phyloP scores from a whole-genome alignment of 1,139 yeast genomes.

The Nakaseomyces bracarensis region DNA sequence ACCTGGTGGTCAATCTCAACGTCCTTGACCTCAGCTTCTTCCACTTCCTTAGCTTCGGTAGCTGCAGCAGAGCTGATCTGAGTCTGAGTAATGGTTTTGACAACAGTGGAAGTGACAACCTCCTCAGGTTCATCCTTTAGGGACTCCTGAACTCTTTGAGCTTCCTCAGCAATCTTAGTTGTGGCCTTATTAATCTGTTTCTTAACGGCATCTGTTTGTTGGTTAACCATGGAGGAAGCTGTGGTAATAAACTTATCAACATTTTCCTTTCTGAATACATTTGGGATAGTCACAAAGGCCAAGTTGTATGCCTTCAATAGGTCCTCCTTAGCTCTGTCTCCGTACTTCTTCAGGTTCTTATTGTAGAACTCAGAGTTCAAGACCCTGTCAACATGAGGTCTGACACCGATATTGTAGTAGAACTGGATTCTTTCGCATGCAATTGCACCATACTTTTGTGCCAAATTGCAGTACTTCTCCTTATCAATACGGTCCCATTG shows the following conservation, averaged over 20 bases:
- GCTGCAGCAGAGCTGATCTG: not conserved
- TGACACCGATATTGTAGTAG: constrained; percentile 13
- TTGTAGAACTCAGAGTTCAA: constrained; percentile 9
- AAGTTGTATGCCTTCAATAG: constrained; percentile 3
- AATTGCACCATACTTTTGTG: not conserved
- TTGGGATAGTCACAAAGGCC: constrained; percentile 2
- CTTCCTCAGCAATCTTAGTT: not conserved
- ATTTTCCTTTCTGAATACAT: constrained; percentile 2
- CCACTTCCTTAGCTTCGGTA: not conserved
- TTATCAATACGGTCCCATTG: constrained; percentile 7
- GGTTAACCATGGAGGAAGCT: not conserved
- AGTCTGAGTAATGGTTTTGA: not conserved
- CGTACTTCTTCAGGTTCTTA: constrained; percentile 5
- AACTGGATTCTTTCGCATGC: constrained; percentile 9
- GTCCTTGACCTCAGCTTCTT: constrained; percentile 11
- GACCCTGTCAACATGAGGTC: constrained; percentile 10
- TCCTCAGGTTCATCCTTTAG: constrained; percentile 1
- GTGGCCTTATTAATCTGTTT: not conserved
- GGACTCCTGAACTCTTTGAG: not conserved
- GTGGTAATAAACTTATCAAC: constrained; percentile 1
- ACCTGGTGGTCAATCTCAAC: constrained; percentile 13
- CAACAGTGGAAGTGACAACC: constrained; percentile 1
- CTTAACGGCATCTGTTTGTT: not conserved
- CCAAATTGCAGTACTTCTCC: constrained; percentile 9
- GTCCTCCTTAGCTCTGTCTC: constrained; percentile 4